These are phyloP conservation scores for Scheffersomyces titani DNA, from an alignment of 1,139 yeast species.

Conservation along the genomic window DNA sequence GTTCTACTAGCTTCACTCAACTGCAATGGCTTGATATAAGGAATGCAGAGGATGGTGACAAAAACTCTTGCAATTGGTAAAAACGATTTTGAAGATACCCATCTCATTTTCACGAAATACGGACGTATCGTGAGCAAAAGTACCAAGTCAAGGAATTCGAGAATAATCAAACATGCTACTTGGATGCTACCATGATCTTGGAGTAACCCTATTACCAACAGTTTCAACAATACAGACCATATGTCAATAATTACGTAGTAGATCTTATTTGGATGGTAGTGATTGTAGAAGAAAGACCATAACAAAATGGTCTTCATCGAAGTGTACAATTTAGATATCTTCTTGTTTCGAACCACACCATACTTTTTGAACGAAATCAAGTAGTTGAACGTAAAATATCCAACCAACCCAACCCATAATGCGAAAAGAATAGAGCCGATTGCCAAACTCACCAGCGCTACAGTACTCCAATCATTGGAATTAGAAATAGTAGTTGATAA, in stretches of 20 bases:
- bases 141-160: conserved; percentile 35
- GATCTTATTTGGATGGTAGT: conserved; percentile 44
- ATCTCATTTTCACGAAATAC: conserved; percentile 36
- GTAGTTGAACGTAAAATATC: conserved; percentile 35
- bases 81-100: conserved; percentile 40
- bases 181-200: conserved; percentile 48
- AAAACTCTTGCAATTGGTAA: conserved; percentile 39
- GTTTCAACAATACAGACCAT: conserved; percentile 29
- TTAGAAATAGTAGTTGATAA: background rate
- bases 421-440: conserved; percentile 35
- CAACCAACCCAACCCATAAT: conserved; percentile 31
- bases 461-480: background rate
- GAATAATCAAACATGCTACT: conserved; percentile 36
- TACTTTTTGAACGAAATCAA: conserved; percentile 22
- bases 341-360: conserved; percentile 18
- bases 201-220: conserved; percentile 44
- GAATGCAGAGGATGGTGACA: conserved; percentile 42
- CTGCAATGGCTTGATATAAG: conserved; percentile 34
- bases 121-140: conserved; percentile 39
- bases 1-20: conserved; percentile 37
- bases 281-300: conserved; percentile 50
- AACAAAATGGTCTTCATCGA: conserved; percentile 46
- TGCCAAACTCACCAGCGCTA: conserved; percentile 16
- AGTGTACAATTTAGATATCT: conserved; percentile 42
- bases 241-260: conserved; percentile 40